Evolutionary conservation across 345 rosid species (phyloP).

Genomic region (Xanthoceras sorbifolium): DNA sequence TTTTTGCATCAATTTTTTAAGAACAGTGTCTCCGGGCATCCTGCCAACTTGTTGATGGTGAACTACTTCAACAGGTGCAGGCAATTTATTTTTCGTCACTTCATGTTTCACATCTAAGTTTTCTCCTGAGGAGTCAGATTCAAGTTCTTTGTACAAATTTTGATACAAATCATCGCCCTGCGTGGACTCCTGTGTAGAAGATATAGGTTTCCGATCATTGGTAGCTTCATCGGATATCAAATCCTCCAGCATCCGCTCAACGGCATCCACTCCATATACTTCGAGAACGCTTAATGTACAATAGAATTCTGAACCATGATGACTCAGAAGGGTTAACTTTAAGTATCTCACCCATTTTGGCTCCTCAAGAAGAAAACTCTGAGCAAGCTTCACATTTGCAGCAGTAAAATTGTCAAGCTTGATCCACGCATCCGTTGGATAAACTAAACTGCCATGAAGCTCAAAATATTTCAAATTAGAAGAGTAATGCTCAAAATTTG

Average conservation of each 20-base stretch:
- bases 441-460: conserved; percentile 80
- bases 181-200: conserved; percentile 38
- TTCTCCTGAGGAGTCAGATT: conserved; percentile 37
- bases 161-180: conserved; percentile 39
- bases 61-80: conserved; percentile 62
- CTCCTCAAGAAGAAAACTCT: conserved; percentile 64
- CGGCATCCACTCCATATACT: conserved; percentile 94
- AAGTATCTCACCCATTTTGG: conserved; percentile 90
- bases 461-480: conserved; percentile 85
- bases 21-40: conserved; percentile 93
- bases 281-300: conserved; percentile 85
- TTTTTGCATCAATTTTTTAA: conserved; percentile 93
- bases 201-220: conserved; percentile 38
- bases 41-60: conserved; percentile 80
- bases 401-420: conserved; percentile 89
- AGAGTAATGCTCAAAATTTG: conserved; percentile 93
- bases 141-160: conserved; percentile 34
- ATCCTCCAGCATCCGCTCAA: conserved; percentile 94
- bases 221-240: conserved; percentile 58
- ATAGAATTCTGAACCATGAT: conserved; percentile 90
- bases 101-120: conserved; percentile 39
- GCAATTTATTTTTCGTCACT: conserved; percentile 32
- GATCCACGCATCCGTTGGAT: conserved; percentile 86
- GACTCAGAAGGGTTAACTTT: conserved; percentile 69
- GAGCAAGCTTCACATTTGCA: conserved; percentile 72